Evolutionary conservation across 208 protist species (phyloP).

Genomic region (Acanthamoeba sp.): DNA sequence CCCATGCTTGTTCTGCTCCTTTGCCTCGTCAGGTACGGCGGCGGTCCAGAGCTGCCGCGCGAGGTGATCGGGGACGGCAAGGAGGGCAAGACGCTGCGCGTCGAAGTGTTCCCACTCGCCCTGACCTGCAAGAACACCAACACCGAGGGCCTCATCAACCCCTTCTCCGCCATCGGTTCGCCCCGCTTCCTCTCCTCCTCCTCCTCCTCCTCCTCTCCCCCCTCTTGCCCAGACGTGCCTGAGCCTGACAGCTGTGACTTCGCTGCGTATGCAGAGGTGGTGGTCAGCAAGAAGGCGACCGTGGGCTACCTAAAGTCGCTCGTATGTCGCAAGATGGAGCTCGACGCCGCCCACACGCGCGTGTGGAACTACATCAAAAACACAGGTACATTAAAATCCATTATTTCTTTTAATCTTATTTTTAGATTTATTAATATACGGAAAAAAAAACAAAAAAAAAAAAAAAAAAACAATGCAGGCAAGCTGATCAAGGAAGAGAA

Average conservation of each 20-base stretch:
- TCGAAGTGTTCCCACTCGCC: conserved; percentile 55
- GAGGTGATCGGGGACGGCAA: conserved; percentile 65
- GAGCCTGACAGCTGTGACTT: neutral
- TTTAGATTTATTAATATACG: neutral
- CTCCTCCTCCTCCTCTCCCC: neutral
- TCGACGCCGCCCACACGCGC: neutral
- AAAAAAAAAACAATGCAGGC: neutral
- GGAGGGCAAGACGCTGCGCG: neutral
- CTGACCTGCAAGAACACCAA: conserved; percentile 59
- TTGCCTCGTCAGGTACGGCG: conserved; percentile 39
- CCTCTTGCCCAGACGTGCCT: neutral
- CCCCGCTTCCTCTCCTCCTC: neutral
- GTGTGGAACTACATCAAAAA: conserved; percentile 61
- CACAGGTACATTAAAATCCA: neutral
- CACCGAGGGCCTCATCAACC: conserved; percentile 64
- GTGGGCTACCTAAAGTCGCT: conserved; percentile 7
- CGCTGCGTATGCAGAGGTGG: conserved; percentile 16
- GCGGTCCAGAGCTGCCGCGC: conserved; percentile 36
- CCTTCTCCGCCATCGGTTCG: conserved; percentile 26
- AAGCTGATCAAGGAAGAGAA: conserved; percentile 62
- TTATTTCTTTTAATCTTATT: neutral
- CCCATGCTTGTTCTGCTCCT: neutral
- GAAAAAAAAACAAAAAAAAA: neutral
- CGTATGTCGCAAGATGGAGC: conserved; percentile 22
- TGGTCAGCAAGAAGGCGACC: conserved; percentile 66